Conservation (phyloP, 2,329 filamentous ascomycete species). For the Fusarium virguliforme region DNA sequence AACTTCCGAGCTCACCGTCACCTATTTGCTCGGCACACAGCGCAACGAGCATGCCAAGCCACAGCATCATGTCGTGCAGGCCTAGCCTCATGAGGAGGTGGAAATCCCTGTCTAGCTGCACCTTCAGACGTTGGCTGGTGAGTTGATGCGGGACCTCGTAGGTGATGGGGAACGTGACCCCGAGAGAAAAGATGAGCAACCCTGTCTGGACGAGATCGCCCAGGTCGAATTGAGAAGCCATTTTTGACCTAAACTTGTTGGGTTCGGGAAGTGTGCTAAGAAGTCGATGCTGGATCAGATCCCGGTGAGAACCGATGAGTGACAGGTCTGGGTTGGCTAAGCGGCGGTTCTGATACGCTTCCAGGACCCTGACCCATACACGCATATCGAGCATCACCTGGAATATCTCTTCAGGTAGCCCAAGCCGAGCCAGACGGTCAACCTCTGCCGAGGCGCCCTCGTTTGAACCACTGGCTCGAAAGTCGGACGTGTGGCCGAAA, state of each 20-base stretch:
- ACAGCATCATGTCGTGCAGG: neutral
- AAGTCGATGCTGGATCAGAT: conserved; percentile 3
- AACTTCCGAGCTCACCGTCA: neutral
- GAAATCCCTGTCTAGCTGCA: neutral
- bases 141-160: neutral
- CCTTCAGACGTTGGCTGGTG: neutral
- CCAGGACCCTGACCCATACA: neutral
- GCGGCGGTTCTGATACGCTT: neutral
- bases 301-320: conserved; percentile 5
- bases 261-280: conserved; percentile 2
- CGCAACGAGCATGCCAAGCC: conserved; percentile 9
- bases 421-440: neutral
- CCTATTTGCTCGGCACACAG: conserved; percentile 1
- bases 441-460: neutral
- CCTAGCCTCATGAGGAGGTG: neutral
- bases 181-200: conserved; percentile 1
- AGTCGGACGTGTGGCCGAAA: conserved; percentile 4
- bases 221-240: neutral
- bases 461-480: neutral
- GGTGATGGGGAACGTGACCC: conserved; percentile 9
- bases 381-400: conserved; percentile 10
- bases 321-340: conserved; percentile 3
- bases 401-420: neutral
- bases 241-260: neutral
- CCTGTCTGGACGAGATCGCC: conserved; percentile 1